Conservation (phyloP, 352 stramenopile species). For the Phytophthora fragariaefolia region DNA sequence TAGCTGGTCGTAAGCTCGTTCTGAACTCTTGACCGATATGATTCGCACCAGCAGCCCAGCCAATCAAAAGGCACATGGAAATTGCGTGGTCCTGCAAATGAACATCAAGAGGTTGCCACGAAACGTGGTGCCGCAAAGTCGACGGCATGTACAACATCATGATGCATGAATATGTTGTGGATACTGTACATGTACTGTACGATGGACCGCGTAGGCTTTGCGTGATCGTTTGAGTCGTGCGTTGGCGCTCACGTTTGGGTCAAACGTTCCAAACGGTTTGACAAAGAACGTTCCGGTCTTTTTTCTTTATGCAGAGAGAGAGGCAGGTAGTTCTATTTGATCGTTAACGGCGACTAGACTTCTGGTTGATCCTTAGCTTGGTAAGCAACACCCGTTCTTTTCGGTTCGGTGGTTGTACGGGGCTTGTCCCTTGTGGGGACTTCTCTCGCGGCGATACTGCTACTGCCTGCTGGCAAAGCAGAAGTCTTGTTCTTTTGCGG, state of each 20-base stretch:
- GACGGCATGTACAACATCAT: too few species aligned
- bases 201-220: too few species aligned
- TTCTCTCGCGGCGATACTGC: background rate
- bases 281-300: too few species aligned
- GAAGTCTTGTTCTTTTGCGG: background rate
- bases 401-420: background rate
- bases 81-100: background rate
- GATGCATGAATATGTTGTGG: too few species aligned
- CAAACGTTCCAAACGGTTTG: too few species aligned
- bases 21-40: constrained; percentile 26
- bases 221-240: too few species aligned
- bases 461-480: background rate
- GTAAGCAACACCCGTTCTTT: background rate
- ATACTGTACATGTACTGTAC: too few species aligned
- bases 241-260: too few species aligned
- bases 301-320: too few species aligned
- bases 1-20: constrained; percentile 2
- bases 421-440: background rate
- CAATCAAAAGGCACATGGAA: background rate
- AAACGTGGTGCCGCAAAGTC: too few species aligned
- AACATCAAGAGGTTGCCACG: too few species aligned
- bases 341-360: background rate
- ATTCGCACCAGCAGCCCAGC: background rate
- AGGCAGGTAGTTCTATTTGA: background rate
- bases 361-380: background rate